Percentiles rank a stretch among this genome's conserved stretches.
phyloP scores from a whole-genome alignment of 1,139 yeast species.

The Schizosaccharomyces versatilis region DNA sequence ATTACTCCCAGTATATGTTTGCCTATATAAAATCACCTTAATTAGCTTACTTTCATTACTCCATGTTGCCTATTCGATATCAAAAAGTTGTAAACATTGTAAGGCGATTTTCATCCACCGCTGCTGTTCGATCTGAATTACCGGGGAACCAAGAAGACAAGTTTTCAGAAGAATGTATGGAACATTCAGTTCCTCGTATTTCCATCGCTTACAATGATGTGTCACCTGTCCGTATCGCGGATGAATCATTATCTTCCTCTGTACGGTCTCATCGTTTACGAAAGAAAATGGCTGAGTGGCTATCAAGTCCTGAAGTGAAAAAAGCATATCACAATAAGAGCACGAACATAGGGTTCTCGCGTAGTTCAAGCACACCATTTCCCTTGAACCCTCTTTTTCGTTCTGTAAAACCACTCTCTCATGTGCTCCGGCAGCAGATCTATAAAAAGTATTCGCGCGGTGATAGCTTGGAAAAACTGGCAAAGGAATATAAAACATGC shows the following conservation, averaged over 20 bases:
- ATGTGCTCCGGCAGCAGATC: not conserved
- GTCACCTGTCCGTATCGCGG: no score
- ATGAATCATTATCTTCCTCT: not conserved
- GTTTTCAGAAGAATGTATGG: no score
- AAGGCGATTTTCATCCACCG: no score
- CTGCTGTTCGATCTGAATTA: no score
- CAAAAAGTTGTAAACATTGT: no score
- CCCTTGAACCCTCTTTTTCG: not conserved
- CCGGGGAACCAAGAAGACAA: no score
- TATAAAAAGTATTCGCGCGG: not conserved
- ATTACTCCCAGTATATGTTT: no score
- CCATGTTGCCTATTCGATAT: no score
- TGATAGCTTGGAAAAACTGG: not conserved
- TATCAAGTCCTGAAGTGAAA: not conserved
- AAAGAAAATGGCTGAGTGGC: not conserved
- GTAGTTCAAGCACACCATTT: not conserved
- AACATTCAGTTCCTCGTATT: no score
- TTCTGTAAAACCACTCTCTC: not conserved
- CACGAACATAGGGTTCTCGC: not conserved
- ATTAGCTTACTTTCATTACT: no score
- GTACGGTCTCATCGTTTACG: not conserved
- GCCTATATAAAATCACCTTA: no score
- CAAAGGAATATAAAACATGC: not conserved
- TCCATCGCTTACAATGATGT: no score
- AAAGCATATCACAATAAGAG: not conserved